phyloP scores from a whole-genome alignment of 169 alveolate species.

The Plasmodium adleri region DNA sequence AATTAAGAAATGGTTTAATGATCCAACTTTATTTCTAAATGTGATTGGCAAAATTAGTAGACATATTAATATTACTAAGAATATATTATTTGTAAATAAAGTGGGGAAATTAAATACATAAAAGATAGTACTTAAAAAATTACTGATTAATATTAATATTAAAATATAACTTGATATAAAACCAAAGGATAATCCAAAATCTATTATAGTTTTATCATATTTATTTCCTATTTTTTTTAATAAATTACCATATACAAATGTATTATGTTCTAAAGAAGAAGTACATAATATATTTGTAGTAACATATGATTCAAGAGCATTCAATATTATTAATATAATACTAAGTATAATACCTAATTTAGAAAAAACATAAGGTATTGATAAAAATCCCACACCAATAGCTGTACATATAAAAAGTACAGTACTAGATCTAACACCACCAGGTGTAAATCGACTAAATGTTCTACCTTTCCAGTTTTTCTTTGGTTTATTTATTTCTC shows the following conservation, averaged over 20 bases:
- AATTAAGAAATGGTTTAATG: constrained; percentile 16
- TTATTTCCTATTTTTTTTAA: constrained; percentile 53
- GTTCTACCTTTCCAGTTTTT: constrained; percentile 65
- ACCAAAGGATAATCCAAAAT: constrained; percentile 48
- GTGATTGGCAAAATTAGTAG: constrained; percentile 42
- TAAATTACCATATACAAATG: constrained; percentile 73
- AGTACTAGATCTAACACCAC: constrained; percentile 73
- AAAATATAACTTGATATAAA: constrained; percentile 57
- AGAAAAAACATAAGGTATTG: constrained; percentile 65
- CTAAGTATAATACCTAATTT: constrained; percentile 61
- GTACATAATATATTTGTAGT: constrained; percentile 64
- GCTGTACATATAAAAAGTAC: constrained; percentile 71
- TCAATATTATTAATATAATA: constrained; percentile 29
- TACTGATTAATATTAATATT: constrained; percentile 47
- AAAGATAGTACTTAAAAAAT: constrained; percentile 55
- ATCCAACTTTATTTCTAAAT: constrained; percentile 51
- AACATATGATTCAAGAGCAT: constrained; percentile 58
- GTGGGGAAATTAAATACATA: constrained; percentile 36
- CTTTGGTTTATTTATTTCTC: constrained; percentile 14
- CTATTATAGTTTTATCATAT: constrained; percentile 48
- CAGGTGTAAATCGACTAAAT: constrained; percentile 71
- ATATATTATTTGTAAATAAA: constrained; percentile 24
- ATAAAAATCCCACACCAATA: constrained; percentile 66
- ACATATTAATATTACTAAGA: constrained; percentile 36
- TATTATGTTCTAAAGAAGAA: constrained; percentile 59